Evolutionary conservation across 768 basidiomycete genomes (phyloP), one percentile per base, ranked within the genome.

Genomic region (Naganishia friedmannii): DNA sequence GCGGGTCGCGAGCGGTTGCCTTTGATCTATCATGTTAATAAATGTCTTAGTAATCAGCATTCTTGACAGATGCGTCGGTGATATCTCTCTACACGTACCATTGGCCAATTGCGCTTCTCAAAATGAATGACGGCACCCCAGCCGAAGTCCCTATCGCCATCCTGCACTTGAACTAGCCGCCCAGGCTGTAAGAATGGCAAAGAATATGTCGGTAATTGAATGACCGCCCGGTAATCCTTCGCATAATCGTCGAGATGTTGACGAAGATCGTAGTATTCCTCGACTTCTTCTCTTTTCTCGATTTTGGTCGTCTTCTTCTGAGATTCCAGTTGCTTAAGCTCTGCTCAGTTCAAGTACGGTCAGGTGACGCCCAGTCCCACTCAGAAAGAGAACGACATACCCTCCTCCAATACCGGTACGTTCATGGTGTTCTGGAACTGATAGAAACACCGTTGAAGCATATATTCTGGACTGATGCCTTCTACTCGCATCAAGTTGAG

Each of bases 401-500:
- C 90, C 69, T 89, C 70, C 69, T 81, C 80, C 54, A 80, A 70
- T 0, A 80, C 81, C 0, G 96, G 96, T 58, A 98, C 90, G n/a
- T 89, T 90, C 29, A 90, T 87, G 72, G 86, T 93, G 80, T 91
- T 97, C 82, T 99, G 96, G 83, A 97, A 98, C 81, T 99, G 96
- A 85, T 91, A 91, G 85, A 99, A 99, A 83, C 93, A 97, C 55
- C 91, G 85, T 81, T 96, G 92, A 13, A 99, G 85, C 95, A 99
- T 98, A 80, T 86, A 97, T 82, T 99, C 96, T 7, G 96, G 96
- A 75, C 92, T 97, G 75, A 99, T 89, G 6, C 94, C 95, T 81
- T 99, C 96, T 21, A 99, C 96, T 78, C 97, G 90, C 88, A 99
- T 94, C 73, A 99, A 82, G 82, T 98, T 99, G 78, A 99, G 84